These are phyloP conservation scores for Echria macrotheca DNA, from an alignment of 495 filamentous ascomycete genomes.

Conservation along the genomic window DNA sequence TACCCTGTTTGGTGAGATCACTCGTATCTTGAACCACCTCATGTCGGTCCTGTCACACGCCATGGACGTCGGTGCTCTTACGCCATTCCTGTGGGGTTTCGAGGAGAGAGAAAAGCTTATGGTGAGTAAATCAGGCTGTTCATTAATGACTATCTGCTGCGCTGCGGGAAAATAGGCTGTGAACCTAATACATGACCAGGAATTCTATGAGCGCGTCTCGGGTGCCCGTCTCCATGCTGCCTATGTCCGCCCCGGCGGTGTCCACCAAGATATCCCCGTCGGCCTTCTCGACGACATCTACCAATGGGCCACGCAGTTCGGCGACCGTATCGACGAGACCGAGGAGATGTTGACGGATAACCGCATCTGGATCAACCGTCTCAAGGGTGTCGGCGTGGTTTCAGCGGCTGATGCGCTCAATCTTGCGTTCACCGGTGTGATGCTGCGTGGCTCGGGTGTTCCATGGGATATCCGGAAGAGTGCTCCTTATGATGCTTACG, in stretches of 20 bases:
- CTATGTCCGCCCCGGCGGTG: conserved; percentile 96
- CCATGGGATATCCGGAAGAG: conserved; percentile 97
- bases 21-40: conserved; percentile 90
- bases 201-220: conserved; percentile 99
- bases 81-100: conserved; percentile 99
- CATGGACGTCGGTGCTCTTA: conserved; percentile 98
- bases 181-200: conserved; percentile 46
- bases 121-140: conserved; percentile 51
- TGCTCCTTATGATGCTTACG: conserved; percentile 95
- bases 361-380: conserved; percentile 95
- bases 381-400: conserved; percentile 87
- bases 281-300: conserved; percentile 99
- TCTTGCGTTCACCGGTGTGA: conserved; percentile 93
- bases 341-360: conserved; percentile 99
- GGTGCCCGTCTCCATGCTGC: conserved; percentile 97
- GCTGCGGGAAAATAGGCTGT: background rate
- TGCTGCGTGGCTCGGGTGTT: conserved; percentile 96
- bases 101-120: conserved; percentile 99
- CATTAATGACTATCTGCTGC: background rate
- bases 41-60: conserved; percentile 98
- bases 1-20: conserved; percentile 95
- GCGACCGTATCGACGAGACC: conserved; percentile 98
- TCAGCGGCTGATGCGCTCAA: conserved; percentile 88
- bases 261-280: conserved; percentile 88
- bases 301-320: conserved; percentile 99